Conservation (phyloP, 2,329 filamentous ascomycete species). For the Fusarium sp. region DNA sequence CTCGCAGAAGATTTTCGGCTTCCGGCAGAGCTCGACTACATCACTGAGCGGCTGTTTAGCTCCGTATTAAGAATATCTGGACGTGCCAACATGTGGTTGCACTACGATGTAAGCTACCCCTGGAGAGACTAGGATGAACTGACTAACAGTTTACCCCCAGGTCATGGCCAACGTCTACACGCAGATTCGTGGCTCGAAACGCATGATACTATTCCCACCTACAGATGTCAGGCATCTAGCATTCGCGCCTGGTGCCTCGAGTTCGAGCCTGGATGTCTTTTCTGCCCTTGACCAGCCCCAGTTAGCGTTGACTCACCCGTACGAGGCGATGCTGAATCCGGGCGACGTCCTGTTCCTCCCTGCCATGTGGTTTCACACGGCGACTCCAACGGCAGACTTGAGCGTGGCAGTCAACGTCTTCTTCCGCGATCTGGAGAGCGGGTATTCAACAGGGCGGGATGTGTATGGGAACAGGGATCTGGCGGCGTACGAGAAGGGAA, state of each 20-base stretch:
- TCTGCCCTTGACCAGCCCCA: conserved; percentile 53
- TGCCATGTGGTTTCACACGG: conserved; percentile 85
- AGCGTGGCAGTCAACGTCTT: conserved; percentile 92
- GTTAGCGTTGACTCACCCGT: conserved; percentile 66
- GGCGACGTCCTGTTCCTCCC: conserved; percentile 87
- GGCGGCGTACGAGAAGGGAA: conserved; percentile 83
- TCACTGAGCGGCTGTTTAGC: conserved; percentile 75
- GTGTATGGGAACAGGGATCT: conserved; percentile 91
- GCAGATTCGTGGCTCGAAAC: conserved; percentile 79
- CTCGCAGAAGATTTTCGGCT: conserved; percentile 77
- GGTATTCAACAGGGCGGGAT: conserved; percentile 80
- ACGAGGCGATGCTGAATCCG: conserved; percentile 72
- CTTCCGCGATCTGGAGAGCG: conserved; percentile 75
- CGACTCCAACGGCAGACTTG: conserved; percentile 64
- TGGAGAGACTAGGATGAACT: not conserved
- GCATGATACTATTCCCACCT: conserved; percentile 81
- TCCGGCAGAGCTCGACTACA: conserved; percentile 68
- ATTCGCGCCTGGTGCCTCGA: conserved; percentile 82
- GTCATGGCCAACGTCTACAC: conserved; percentile 90
- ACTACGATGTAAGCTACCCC: conserved; percentile 76
- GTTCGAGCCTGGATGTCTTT: conserved; percentile 81
- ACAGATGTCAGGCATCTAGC: conserved; percentile 75
- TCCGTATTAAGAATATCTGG: conserved; percentile 84
- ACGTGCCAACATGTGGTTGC: conserved; percentile 86
- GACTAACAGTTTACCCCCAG: conserved; percentile 48